A percentile compares a stretch with the other conserved stretches of the same genome.
Evolutionary conservation across 1,284 basidiomycete species (phyloP).

Genomic region (Tetrapyrgos nigripes): DNA sequence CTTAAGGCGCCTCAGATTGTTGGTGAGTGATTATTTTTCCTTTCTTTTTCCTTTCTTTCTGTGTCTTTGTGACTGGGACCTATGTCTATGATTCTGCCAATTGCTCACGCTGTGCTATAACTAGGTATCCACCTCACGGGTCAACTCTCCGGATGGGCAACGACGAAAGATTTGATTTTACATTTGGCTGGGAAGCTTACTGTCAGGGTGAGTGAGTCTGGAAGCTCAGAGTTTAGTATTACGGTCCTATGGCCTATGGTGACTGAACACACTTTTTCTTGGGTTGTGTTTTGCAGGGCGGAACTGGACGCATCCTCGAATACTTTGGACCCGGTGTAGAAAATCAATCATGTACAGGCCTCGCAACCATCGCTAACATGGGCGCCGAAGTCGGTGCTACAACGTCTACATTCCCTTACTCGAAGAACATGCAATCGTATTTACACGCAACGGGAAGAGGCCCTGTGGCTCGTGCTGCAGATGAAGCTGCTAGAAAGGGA

Average conservation of each 20-base stretch:
- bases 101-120: background rate
- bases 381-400: constrained; percentile 99
- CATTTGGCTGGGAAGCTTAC: constrained; percentile 95
- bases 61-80: background rate
- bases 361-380: constrained; percentile 98
- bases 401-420: constrained; percentile 98
- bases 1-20: constrained; percentile 92
- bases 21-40: constrained; percentile 53
- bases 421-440: constrained; percentile 88
- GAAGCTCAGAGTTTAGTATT: too few relatives aligned
- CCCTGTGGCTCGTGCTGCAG: constrained; percentile 89
- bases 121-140: constrained; percentile 87
- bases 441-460: constrained; percentile 89
- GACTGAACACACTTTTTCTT: too few relatives aligned
- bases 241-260: too few relatives aligned
- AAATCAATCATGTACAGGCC: constrained; percentile 93
- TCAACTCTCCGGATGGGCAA: constrained; percentile 90
- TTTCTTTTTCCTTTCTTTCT: background rate
- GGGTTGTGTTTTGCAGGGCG: too few relatives aligned
- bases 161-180: constrained; percentile 96
- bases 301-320: constrained; percentile 95
- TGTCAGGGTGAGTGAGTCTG: constrained; percentile 78
- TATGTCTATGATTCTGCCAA: constrained; percentile 6
- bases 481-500: constrained; percentile 79
- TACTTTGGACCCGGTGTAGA: constrained; percentile 97